phyloP scores from a whole-genome alignment of 1,284 basidiomycete genomes.

The Leccinum cinnamomeum region DNA sequence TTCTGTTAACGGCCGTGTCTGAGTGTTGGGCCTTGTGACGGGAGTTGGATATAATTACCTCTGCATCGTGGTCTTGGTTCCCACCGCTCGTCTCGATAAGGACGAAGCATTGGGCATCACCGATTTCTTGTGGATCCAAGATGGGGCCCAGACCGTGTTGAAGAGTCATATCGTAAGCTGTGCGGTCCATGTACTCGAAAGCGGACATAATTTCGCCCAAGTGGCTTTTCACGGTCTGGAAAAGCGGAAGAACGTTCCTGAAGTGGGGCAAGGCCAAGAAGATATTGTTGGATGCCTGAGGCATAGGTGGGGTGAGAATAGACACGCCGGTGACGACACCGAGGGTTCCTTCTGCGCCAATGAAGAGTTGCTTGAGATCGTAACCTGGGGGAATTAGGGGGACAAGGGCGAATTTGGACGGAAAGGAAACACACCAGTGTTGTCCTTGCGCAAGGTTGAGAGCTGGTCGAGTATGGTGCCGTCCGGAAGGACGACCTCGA shows the following conservation, averaged over 20 bases:
- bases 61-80: conserved; percentile 92
- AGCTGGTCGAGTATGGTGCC: conserved; percentile 92
- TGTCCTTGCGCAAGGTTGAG: conserved; percentile 91
- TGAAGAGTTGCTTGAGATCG: conserved; percentile 98
- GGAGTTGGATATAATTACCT: conserved; percentile 50
- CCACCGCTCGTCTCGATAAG: conserved; percentile 95
- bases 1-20: conserved; percentile 57
- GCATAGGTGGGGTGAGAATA: conserved; percentile 91
- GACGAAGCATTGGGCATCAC: conserved; percentile 86
- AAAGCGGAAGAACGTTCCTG: conserved; percentile 72
- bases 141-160: conserved; percentile 72
- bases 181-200: conserved; percentile 95
- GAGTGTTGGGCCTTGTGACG: not conserved
- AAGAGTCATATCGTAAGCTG: conserved; percentile 83
- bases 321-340: conserved; percentile 96
- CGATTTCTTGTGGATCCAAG: conserved; percentile 65
- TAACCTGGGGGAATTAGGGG: conserved; percentile 65
- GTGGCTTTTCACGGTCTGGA: conserved; percentile 66
- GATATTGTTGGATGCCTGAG: conserved; percentile 79
- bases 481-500: conserved; percentile 96
- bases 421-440: conserved; percentile 69
- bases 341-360: conserved; percentile 95
- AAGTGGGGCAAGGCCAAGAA: conserved; percentile 75
- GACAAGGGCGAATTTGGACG: not conserved
- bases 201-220: conserved; percentile 97